Percentiles rank a stretch among this genome's conserved stretches.
phyloP scores from a whole-genome alignment of 2,329 filamentous ascomycete species.

The Stachybotrys chartarum region DNA sequence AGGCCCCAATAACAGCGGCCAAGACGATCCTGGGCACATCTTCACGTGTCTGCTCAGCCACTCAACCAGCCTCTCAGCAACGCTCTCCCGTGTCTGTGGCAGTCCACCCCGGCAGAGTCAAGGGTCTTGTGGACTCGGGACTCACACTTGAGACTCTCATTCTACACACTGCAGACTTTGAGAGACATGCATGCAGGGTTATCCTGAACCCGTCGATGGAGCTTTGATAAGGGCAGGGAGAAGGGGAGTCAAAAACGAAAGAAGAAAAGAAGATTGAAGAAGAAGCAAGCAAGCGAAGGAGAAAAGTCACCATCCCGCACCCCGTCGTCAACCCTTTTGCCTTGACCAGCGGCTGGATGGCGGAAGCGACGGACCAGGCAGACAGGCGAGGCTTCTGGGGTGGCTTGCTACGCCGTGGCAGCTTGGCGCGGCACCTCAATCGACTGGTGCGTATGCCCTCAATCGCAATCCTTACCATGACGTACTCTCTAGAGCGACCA shows the following conservation, averaged over 20 bases:
- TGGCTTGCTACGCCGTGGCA: conserved; percentile 41
- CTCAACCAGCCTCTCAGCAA: too few relatives aligned
- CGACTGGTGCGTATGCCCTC: conserved; percentile 1
- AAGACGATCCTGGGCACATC: too few relatives aligned
- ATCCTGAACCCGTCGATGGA: background rate
- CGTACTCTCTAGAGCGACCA: too few relatives aligned
- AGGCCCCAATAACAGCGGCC: too few relatives aligned
- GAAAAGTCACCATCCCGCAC: background rate
- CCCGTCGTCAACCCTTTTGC: background rate
- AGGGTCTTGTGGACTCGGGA: background rate
- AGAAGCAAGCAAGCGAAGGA: background rate
- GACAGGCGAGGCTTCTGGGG: conserved; percentile 39
- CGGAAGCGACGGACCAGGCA: conserved; percentile 23
- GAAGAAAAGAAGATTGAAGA: background rate
- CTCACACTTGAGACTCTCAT: background rate
- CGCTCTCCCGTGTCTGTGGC: too few relatives aligned
- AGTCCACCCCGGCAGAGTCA: background rate
- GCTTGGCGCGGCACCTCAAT: conserved; percentile 23
- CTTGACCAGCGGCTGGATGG: background rate
- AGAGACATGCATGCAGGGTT: background rate
- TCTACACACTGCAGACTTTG: background rate
- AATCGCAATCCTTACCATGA: too few relatives aligned
- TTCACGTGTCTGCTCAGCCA: too few relatives aligned
- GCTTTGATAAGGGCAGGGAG: background rate
- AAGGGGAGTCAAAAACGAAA: background rate